A percentile compares a stretch with the other conserved stretches of the same genome.
Conservation (phyloP, 108 stramenopile species). For the Nitzschia putrida region DNA sequence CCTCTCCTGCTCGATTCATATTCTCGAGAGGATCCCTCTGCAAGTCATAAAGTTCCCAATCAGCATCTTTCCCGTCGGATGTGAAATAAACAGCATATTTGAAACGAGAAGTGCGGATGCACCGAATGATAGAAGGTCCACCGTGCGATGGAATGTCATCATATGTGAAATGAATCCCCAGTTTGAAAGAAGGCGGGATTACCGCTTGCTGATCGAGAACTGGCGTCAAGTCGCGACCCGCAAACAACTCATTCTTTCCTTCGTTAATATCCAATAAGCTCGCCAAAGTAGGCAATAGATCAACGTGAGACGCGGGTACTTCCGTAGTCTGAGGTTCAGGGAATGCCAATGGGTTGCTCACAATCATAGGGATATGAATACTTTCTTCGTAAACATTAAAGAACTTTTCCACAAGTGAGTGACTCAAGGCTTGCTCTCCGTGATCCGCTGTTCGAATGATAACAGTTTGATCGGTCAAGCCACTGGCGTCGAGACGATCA, state of each 20-base stretch:
- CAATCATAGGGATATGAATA: conserved; percentile 50
- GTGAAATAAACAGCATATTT: conserved; percentile 63
- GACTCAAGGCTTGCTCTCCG: conserved; percentile 55
- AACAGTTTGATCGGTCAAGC: conserved; percentile 49
- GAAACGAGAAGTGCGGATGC: conserved; percentile 38
- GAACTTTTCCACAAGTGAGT: conserved; percentile 59
- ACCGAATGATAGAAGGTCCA: conserved; percentile 46
- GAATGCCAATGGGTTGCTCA: conserved; percentile 53
- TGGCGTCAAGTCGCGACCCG: conserved; percentile 16
- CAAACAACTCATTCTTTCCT: neutral
- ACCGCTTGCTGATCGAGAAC: conserved; percentile 22
- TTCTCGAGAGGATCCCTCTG: conserved; percentile 50
- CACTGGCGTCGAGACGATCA: conserved; percentile 41
- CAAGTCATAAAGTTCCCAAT: conserved; percentile 59
- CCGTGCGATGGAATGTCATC: conserved; percentile 53
- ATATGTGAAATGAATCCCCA: conserved; percentile 43
- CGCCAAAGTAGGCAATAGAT: conserved; percentile 28
- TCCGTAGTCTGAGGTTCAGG: conserved; percentile 29
- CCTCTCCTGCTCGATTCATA: conserved; percentile 36
- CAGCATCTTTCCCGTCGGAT: conserved; percentile 37
- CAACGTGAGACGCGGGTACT: conserved; percentile 28
- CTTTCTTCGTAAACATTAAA: conserved; percentile 60
- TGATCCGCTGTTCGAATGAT: conserved; percentile 64
- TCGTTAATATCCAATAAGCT: neutral
- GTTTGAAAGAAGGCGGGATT: neutral